phyloP scores from a whole-genome alignment of 73 alveolate genomes.

The Tetrahymena borealis region DNA sequence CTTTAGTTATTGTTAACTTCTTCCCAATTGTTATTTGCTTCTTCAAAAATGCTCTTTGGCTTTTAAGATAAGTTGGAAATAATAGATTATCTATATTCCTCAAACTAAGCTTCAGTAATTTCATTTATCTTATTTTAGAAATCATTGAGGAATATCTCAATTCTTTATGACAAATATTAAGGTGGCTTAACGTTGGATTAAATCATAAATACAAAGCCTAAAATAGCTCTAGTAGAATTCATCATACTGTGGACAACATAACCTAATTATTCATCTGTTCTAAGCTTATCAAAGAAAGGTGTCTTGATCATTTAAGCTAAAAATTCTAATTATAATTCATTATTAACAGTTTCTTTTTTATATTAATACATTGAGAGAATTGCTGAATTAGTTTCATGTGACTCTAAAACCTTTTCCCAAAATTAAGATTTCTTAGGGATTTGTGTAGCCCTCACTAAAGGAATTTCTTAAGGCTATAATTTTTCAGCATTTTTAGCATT shows the following conservation, averaged over 20 bases:
- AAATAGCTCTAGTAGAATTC: slow-evolving; percentile 11
- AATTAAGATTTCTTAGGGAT: neutral
- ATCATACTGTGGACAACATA: slow-evolving; percentile 25
- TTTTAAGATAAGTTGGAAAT: slow-evolving; percentile 7
- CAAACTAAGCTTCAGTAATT: slow-evolving; percentile 13
- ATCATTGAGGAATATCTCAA: neutral
- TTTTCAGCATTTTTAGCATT: neutral
- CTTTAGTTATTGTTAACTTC: slow-evolving; percentile 13
- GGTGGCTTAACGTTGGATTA: slow-evolving; percentile 28
- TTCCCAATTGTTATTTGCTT: slow-evolving; percentile 25
- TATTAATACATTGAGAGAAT: neutral
- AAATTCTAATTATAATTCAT: neutral
- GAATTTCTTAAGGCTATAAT: neutral
- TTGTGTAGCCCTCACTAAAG: neutral
- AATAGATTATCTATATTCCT: slow-evolving; percentile 21
- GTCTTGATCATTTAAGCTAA: slow-evolving; percentile 24
- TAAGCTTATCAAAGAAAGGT: slow-evolving; percentile 24
- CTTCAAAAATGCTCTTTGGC: slow-evolving; percentile 3
- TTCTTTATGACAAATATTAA: slow-evolving; percentile 12
- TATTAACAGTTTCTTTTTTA: neutral
- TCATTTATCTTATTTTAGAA: neutral
- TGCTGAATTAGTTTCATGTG: neutral
- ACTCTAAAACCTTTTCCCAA: neutral
- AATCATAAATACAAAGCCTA: slow-evolving; percentile 12
- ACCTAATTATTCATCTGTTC: slow-evolving; percentile 33